Evolutionary conservation across 2,329 filamentous ascomycete species (phyloP).

Genomic region (Xylariaceae sp.): DNA sequence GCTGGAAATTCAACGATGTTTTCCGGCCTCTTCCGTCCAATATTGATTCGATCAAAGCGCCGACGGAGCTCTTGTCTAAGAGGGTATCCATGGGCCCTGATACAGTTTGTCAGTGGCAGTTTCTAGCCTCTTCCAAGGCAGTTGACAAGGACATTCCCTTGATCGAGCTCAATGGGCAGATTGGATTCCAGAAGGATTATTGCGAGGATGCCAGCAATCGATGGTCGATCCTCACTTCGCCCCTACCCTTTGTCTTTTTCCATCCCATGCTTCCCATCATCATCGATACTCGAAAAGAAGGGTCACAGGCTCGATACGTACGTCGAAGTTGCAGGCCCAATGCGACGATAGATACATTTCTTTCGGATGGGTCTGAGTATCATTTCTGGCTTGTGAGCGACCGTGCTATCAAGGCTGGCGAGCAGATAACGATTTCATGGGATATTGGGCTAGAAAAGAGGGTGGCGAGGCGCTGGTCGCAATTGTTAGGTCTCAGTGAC

Average conservation of each 20-base stretch:
- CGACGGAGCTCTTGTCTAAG: constrained; percentile 48
- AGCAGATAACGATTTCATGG: constrained; percentile 62
- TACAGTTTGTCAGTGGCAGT: constrained; percentile 64
- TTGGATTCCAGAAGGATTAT: constrained; percentile 69
- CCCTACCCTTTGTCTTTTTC: constrained; percentile 76
- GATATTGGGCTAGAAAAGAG: constrained; percentile 60
- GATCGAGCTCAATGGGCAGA: constrained; percentile 70
- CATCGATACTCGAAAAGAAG: constrained; percentile 80
- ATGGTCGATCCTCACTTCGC: constrained; percentile 61
- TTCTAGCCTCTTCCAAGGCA: constrained; percentile 47
- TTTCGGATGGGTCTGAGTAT: constrained; percentile 72
- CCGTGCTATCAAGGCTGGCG: constrained; percentile 60
- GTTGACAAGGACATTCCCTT: constrained; percentile 54
- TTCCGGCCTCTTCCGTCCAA: constrained; percentile 53
- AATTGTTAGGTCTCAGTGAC: constrained; percentile 57
- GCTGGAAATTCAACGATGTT: constrained; percentile 60
- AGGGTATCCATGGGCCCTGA: constrained; percentile 44
- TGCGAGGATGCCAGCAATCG: constrained; percentile 60
- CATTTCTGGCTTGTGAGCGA: constrained; percentile 92
- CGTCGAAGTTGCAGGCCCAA: constrained; percentile 89
- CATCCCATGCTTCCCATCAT: constrained; percentile 84
- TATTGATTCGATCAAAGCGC: constrained; percentile 39
- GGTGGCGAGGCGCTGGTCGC: constrained; percentile 48
- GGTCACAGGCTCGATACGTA: constrained; percentile 81
- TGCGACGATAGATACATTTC: constrained; percentile 77